Conservation (phyloP, 169 alveolate species). For the Miamiensis avidus region DNA sequence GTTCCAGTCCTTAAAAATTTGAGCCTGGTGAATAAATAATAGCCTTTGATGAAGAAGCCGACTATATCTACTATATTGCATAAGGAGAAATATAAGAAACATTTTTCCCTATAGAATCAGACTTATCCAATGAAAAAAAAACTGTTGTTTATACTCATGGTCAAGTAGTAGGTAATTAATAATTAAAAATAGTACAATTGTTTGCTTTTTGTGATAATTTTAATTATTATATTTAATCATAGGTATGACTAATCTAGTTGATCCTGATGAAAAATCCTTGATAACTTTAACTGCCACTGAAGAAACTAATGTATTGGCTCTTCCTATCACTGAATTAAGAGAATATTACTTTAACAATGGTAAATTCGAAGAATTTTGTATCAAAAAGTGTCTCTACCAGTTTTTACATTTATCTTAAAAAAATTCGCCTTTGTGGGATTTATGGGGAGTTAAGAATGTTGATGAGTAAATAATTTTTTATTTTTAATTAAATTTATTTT, state of each 20-base stretch:
- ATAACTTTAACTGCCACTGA: not conserved
- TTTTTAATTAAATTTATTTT: too few relatives aligned
- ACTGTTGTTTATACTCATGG: not conserved
- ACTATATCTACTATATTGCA: not conserved
- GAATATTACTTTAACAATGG: not conserved
- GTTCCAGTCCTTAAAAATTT: not conserved
- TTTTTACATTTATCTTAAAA: not conserved
- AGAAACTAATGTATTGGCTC: not conserved
- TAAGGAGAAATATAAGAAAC: not conserved
- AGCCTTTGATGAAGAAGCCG: not conserved
- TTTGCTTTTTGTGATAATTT: too few relatives aligned
- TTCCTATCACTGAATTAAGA: not conserved
- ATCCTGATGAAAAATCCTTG: not conserved
- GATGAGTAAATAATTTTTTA: not conserved
- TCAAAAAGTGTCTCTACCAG: not conserved
- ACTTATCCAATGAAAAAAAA: not conserved
- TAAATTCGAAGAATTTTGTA: not conserved
- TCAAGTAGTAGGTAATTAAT: too few relatives aligned
- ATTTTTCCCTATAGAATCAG: not conserved
- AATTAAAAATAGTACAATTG: too few relatives aligned
- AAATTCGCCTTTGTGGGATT: not conserved
- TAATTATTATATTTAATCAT: too few relatives aligned
- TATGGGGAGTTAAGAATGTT: not conserved
- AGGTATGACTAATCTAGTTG: not conserved
- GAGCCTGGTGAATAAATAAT: not conserved